phyloP scores from a whole-genome alignment of 306 rosid species.

The Chamaecrista fasciculata region DNA sequence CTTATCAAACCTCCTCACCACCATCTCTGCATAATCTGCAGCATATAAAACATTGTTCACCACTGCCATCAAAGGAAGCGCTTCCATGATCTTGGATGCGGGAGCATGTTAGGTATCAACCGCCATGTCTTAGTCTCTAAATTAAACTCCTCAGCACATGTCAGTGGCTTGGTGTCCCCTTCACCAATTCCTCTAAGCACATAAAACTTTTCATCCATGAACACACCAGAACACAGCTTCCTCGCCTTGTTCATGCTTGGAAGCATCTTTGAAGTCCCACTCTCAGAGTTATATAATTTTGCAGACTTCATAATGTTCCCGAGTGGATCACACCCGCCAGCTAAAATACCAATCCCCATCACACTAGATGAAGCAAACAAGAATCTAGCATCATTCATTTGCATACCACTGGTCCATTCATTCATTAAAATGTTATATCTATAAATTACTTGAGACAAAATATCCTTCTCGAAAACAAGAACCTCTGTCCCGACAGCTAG shows the following conservation, averaged over 20 bases:
- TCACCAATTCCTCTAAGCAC: constrained; percentile 66
- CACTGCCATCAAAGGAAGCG: constrained; percentile 82
- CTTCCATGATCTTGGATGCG: too few species aligned
- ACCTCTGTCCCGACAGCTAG: too few species aligned
- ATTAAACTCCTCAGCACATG: constrained; percentile 71
- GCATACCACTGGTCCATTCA: too few species aligned
- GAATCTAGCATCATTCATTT: too few species aligned
- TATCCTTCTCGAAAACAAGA: too few species aligned
- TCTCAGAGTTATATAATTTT: constrained; percentile 72
- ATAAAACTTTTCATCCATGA: constrained; percentile 60
- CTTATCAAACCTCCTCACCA: constrained; percentile 57
- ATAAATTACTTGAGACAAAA: too few species aligned
- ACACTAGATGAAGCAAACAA: constrained; percentile 73
- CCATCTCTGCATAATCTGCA: constrained; percentile 56
- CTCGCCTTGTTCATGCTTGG: constrained; percentile 73
- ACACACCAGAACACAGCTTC: constrained; percentile 71
- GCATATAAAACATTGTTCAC: constrained; percentile 61
- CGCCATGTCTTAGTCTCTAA: constrained; percentile 53
- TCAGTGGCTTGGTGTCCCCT: constrained; percentile 37
- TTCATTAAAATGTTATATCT: too few species aligned
- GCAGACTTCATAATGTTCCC: constrained; percentile 60
- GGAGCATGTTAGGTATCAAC: constrained; percentile 68
- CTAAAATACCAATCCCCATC: constrained; percentile 65
- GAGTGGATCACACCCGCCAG: constrained; percentile 71
- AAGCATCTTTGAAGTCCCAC: constrained; percentile 50